Conservation (phyloP, 139 green algal genomes). For the Monoraphidium neglectum region DNA sequence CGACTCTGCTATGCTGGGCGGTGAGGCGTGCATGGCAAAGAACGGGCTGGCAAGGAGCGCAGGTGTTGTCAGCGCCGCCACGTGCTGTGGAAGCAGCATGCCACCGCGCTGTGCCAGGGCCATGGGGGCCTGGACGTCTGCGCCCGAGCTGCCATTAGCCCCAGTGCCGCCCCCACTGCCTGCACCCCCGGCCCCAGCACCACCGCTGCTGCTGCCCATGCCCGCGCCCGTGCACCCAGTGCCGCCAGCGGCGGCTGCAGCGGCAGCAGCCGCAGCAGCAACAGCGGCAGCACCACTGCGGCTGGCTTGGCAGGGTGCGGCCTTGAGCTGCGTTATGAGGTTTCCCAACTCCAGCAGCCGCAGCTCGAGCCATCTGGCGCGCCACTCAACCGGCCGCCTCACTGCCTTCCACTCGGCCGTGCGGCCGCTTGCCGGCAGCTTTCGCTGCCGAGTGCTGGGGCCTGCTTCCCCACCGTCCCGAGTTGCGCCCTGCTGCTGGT, state of each 20-base stretch:
- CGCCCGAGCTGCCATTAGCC: not conserved
- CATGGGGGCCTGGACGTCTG: not conserved
- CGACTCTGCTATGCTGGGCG: too few relatives aligned
- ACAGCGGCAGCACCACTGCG: not conserved
- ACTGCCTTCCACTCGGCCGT: conserved; percentile 38
- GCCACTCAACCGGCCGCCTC: conserved; percentile 30
- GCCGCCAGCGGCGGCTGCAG: conserved; percentile 8
- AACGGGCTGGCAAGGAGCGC: conserved; percentile 1
- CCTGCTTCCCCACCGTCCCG: too few relatives aligned
- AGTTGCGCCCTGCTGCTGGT: too few relatives aligned
- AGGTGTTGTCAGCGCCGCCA: not conserved
- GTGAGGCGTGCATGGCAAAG: conserved; percentile 13
- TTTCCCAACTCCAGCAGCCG: conserved; percentile 43
- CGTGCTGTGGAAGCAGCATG: conserved; percentile 23
- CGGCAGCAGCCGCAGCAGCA: conserved; percentile 5
- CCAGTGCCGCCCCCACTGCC: too few relatives aligned
- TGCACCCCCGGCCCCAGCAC: too few relatives aligned
- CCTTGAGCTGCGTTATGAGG: conserved; percentile 19
- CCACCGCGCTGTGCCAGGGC: conserved; percentile 13
- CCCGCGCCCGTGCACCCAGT: conserved; percentile 4
- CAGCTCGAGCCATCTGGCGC: conserved; percentile 51
- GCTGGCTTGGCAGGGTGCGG: not conserved
- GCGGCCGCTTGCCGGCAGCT: not conserved
- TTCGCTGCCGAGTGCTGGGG: too few relatives aligned
- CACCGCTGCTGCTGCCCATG: not conserved